Conservation (phyloP, 2,329 filamentous ascomycete genomes). For the Fusarium concolor region DNA sequence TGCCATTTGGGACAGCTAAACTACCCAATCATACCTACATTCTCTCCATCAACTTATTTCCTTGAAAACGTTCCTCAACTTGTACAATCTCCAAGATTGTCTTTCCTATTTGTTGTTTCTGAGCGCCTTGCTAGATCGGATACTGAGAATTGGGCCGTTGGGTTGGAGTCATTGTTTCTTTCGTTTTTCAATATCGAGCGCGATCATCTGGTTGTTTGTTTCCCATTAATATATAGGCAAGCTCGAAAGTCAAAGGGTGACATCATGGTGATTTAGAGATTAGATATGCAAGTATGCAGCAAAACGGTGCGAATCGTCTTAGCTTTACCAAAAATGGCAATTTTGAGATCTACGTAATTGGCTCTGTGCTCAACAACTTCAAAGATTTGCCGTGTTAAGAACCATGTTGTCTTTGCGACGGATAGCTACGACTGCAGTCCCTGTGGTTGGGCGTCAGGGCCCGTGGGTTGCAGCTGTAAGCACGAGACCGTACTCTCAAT, state of each 20-base stretch:
- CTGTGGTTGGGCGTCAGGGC: constrained; percentile 6
- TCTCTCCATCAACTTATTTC: constrained; percentile 7
- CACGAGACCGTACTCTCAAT: constrained; percentile 38
- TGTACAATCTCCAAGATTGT: neutral
- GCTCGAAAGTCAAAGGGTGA: constrained; percentile 24
- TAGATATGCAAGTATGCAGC: constrained; percentile 42
- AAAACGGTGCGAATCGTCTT: constrained; percentile 28
- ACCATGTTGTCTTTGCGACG: constrained; percentile 37
- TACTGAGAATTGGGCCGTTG: neutral
- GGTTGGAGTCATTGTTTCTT: constrained; percentile 8
- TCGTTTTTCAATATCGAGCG: neutral
- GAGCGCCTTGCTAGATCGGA: constrained; percentile 2
- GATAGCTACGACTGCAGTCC: constrained; percentile 10
- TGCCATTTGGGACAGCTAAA: constrained; percentile 74
- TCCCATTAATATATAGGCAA: neutral
- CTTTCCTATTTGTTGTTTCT: neutral
- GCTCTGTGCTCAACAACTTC: constrained; percentile 25
- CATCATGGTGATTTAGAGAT: constrained; percentile 26
- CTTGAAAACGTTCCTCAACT: constrained; percentile 5
- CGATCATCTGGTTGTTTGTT: constrained; percentile 2
- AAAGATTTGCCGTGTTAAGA: constrained; percentile 9
- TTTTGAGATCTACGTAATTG: constrained; percentile 38
- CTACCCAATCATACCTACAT: constrained; percentile 3
- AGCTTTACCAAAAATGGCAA: constrained; percentile 36
- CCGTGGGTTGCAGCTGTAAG: neutral